phyloP scores from a whole-genome alignment of 768 basidiomycete species.

The Amanita subjunquillea region DNA sequence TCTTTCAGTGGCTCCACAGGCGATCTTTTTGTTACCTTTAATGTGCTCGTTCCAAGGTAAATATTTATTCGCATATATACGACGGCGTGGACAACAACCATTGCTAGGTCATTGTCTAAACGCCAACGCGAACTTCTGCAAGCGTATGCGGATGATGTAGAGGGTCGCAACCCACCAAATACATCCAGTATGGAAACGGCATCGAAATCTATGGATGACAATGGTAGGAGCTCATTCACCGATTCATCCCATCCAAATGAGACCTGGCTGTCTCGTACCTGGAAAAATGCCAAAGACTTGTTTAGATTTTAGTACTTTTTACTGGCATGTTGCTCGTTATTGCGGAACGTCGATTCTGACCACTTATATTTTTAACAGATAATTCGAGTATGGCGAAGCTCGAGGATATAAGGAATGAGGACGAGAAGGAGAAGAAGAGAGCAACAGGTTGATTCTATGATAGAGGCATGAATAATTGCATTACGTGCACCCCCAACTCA shows the following conservation, averaged over 20 bases:
- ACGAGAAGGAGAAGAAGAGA: constrained; percentile 38
- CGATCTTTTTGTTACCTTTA: constrained; percentile 85
- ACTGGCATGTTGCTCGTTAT: constrained; percentile 37
- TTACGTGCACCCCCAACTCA: constrained; percentile 9
- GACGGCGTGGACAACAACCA: constrained; percentile 4
- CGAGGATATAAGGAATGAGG: constrained; percentile 19
- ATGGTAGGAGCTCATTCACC: constrained; percentile 72
- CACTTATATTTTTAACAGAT: constrained; percentile 16
- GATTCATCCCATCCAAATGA: constrained; percentile 43
- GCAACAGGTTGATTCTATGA: constrained; percentile 28
- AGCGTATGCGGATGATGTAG: constrained; percentile 88
- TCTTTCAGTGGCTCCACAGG: constrained; percentile 55
- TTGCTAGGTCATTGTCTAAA: constrained; percentile 62
- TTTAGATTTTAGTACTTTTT: constrained; percentile 55
- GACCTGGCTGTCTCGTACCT: constrained; percentile 62
- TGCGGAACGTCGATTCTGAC: constrained; percentile 16
- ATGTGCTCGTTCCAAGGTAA: constrained; percentile 83
- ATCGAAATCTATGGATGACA: constrained; percentile 25
- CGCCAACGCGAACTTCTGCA: constrained; percentile 84
- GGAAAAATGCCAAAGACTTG: constrained; percentile 59
- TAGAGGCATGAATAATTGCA: constrained; percentile 11
- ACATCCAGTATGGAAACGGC: constrained; percentile 13
- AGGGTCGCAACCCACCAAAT: constrained; percentile 37
- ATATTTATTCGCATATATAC: constrained; percentile 12
- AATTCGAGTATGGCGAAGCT: constrained; percentile 9